These are phyloP conservation scores for Cladosporium sp. DNA, from an alignment of 2,329 filamentous ascomycete species.

Conservation along the genomic window DNA sequence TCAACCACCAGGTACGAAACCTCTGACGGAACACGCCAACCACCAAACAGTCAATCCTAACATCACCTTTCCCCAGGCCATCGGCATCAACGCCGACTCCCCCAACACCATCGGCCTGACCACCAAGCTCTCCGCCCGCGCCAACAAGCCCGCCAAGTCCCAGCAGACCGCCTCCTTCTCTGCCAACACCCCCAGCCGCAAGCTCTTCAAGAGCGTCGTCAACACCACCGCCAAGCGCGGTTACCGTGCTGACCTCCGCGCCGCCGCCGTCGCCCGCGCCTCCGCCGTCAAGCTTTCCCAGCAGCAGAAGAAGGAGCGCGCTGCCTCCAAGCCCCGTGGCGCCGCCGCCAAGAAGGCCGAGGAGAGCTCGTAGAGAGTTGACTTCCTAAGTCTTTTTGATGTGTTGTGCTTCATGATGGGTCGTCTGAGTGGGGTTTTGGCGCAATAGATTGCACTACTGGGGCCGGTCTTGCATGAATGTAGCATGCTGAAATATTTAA, in stretches of 20 bases:
- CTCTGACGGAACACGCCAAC: neutral
- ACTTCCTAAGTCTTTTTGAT: neutral
- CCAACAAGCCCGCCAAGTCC: constrained; percentile 68
- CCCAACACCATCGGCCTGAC: constrained; percentile 76
- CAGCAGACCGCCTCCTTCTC: constrained; percentile 65
- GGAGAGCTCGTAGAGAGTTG: constrained; percentile 17
- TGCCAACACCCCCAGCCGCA: constrained; percentile 70
- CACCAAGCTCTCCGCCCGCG: constrained; percentile 75
- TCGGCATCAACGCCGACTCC: constrained; percentile 68
- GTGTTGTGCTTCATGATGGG: constrained; percentile 2
- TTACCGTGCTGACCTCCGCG: constrained; percentile 62
- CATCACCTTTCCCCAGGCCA: constrained; percentile 53
- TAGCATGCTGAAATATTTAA: constrained; percentile 12
- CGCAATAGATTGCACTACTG: constrained; percentile 1
- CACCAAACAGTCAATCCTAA: constrained; percentile 9
- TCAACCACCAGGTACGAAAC: constrained; percentile 80
- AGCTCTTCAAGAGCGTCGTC: constrained; percentile 87
- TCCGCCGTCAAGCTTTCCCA: constrained; percentile 72
- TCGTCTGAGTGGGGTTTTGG: neutral
- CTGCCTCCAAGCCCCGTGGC: constrained; percentile 48
- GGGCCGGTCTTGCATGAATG: constrained; percentile 9
- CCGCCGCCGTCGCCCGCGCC: constrained; percentile 74
- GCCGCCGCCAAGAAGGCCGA: constrained; percentile 28
- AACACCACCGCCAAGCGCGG: constrained; percentile 74
- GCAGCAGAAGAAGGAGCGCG: constrained; percentile 75